Conservation (phyloP, 1,284 basidiomycete genomes). For the Agaricales sp. region DNA sequence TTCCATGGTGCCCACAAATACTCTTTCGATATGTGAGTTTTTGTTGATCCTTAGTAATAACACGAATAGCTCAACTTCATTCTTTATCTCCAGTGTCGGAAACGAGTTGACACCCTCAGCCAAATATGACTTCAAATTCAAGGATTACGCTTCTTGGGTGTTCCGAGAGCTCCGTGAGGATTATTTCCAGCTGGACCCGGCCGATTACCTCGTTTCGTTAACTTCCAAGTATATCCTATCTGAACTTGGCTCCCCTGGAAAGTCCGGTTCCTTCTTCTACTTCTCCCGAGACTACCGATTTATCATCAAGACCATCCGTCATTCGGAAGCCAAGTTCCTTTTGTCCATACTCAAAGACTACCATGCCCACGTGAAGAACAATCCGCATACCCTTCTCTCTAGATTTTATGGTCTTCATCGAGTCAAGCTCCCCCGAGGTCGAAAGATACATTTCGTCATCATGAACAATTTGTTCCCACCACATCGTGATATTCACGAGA, state of each 20-base stretch:
- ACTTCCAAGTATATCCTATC: slow-evolving; percentile 97
- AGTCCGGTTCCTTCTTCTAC: slow-evolving; percentile 98
- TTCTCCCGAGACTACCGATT: slow-evolving; percentile 98
- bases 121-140: slow-evolving; percentile 98
- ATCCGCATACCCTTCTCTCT: slow-evolving; percentile 90
- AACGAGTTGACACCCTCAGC: slow-evolving; percentile 97
- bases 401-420: slow-evolving; percentile 96
- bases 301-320: slow-evolving; percentile 99
- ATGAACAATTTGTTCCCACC: slow-evolving; percentile 99
- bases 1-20: slow-evolving; percentile 90
- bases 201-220: slow-evolving; percentile 93
- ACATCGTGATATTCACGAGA: slow-evolving; percentile 96
- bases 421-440: slow-evolving; percentile 89
- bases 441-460: slow-evolving; percentile 98
- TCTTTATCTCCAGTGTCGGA: slow-evolving; percentile 54
- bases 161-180: slow-evolving; percentile 94
- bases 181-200: slow-evolving; percentile 91
- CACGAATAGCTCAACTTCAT: background rate
- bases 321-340: slow-evolving; percentile 91
- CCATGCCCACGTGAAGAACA: slow-evolving; percentile 79
- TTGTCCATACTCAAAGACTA: slow-evolving; percentile 80
- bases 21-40: slow-evolving; percentile 88
- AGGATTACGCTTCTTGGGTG: slow-evolving; percentile 98
- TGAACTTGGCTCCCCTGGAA: slow-evolving; percentile 96
- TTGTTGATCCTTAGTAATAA: background rate